Percentiles rank a stretch among this genome's conserved stretches.
Conservation (phyloP, 345 rosid species). For the Conringia planisiliqua region DNA sequence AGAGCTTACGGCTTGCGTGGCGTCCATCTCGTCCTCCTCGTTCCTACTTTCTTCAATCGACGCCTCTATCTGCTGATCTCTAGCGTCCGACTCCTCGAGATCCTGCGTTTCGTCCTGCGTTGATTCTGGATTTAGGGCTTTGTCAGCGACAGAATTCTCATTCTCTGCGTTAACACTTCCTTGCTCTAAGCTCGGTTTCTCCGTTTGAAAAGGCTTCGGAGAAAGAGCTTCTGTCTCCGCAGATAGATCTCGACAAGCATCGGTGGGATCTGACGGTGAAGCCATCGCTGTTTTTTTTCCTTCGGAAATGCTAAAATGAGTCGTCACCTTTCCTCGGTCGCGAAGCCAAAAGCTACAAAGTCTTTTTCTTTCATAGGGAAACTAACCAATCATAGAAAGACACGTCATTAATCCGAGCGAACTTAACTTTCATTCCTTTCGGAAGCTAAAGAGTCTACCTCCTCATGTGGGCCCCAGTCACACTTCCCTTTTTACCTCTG, state of each 20-base stretch:
- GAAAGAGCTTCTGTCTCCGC: background rate
- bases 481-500: too few relatives aligned
- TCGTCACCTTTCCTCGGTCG: constrained; percentile 4
- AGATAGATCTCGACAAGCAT: background rate
- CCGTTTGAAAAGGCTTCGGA: background rate
- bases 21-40: constrained; percentile 32
- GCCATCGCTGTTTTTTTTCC: constrained; percentile 13
- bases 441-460: too few relatives aligned
- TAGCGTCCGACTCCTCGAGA: constrained; percentile 3
- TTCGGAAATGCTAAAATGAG: background rate
- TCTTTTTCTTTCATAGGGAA: background rate
- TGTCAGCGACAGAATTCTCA: background rate
- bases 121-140: constrained; percentile 22
- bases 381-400: background rate
- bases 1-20: constrained; percentile 22
- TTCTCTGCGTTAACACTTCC: background rate
- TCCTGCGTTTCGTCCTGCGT: constrained; percentile 3
- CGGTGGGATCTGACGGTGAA: constrained; percentile 32
- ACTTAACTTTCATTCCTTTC: too few relatives aligned
- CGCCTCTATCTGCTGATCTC: constrained; percentile 14
- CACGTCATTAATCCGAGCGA: constrained; percentile 17
- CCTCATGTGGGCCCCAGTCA: too few relatives aligned
- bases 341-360: background rate
- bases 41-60: constrained; percentile 19
- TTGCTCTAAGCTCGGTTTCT: constrained; percentile 16